Evolutionary conservation across 768 basidiomycete genomes (phyloP), one percentile per base, ranked within the genome.

Genomic region (Leucosporidium creatinivorum): DNA sequence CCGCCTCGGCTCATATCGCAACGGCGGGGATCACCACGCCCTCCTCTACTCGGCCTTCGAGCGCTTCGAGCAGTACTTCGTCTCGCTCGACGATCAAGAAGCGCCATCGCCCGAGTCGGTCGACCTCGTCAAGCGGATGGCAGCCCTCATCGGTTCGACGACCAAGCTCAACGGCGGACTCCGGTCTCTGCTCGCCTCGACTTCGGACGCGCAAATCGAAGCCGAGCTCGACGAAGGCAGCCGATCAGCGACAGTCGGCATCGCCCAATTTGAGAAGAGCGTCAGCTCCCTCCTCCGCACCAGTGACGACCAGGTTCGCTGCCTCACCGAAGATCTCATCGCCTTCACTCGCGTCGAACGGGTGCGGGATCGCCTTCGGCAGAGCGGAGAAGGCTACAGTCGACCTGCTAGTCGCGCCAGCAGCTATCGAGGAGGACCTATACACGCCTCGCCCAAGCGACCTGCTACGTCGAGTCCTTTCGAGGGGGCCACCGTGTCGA

Each of bases 271-370:
- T 57, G 69, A 70, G 64, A 65, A 66, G 58, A 58, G 28, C 57
- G 59, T 68, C 23, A 54, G 51, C n/a, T 58, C 61, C 3, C 66
- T 73, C 21, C 50, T 73, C 1, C 26, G 66, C 1, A 18, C 65
- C 33, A 68, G 66, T 47, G 72, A 73, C 61, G 72, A 73, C 31
- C 72, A 73, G 56, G 69, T 70, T 3, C 30, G 72, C 10, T 63
- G 30, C 33, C 58, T 73, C 17, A 62, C 61, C 2, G 72, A 73
- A 39, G 69, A 54, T 19, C 55, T 73, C 18, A 36, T 62, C 33
- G 51, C 61, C 15, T 52, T 44, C 61, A 30, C 26, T 21, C 25
- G 50, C 13, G 39, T 31, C 26, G 62, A 47, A 28, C 31, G 62
- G 18, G 62, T 30, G 54, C 52, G 69, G 26, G 68, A 63, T 17